These are phyloP conservation scores for Scleroderma citrinum DNA, from an alignment of 768 basidiomycete species.

Conservation along the genomic window DNA sequence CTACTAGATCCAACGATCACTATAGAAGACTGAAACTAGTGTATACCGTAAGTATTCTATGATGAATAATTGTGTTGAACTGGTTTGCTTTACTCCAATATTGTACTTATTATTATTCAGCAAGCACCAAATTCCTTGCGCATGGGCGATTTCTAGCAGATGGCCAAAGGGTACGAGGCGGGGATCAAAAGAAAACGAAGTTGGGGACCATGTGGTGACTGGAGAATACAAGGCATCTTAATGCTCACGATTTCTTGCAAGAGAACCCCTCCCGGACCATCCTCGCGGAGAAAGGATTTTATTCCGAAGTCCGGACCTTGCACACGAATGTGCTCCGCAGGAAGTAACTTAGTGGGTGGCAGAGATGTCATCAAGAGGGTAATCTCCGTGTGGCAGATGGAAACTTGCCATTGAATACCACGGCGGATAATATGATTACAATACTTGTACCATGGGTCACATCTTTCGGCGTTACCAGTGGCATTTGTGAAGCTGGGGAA, in stretches of 20 bases:
- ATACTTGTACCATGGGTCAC: constrained; percentile 38
- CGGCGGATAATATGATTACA: constrained; percentile 32
- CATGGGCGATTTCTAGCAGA: constrained; percentile 24
- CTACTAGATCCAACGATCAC: too few species aligned
- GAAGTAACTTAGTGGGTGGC: constrained; percentile 19
- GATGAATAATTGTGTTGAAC: constrained; percentile 20
- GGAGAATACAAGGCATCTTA: not conserved
- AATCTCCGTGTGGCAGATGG: constrained; percentile 21
- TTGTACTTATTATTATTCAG: constrained; percentile 30
- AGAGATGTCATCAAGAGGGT: not conserved
- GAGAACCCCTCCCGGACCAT: constrained; percentile 40
- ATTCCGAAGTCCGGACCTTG: constrained; percentile 33
- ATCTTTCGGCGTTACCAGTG: constrained; percentile 25
- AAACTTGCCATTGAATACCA: constrained; percentile 31
- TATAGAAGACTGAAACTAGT: constrained; percentile 31
- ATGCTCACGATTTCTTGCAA: constrained; percentile 29
- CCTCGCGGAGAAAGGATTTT: constrained; percentile 39
- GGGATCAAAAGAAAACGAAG: constrained; percentile 39
- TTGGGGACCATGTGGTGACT: constrained; percentile 24
- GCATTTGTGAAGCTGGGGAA: constrained; percentile 29
- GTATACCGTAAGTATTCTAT: constrained; percentile 32
- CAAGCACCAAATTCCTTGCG: constrained; percentile 34
- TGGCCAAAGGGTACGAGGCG: constrained; percentile 32
- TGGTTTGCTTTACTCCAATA: constrained; percentile 23
- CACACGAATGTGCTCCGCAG: constrained; percentile 18